Conservation (phyloP, 257 asterid species). For the Primulina huaijiensis region DNA sequence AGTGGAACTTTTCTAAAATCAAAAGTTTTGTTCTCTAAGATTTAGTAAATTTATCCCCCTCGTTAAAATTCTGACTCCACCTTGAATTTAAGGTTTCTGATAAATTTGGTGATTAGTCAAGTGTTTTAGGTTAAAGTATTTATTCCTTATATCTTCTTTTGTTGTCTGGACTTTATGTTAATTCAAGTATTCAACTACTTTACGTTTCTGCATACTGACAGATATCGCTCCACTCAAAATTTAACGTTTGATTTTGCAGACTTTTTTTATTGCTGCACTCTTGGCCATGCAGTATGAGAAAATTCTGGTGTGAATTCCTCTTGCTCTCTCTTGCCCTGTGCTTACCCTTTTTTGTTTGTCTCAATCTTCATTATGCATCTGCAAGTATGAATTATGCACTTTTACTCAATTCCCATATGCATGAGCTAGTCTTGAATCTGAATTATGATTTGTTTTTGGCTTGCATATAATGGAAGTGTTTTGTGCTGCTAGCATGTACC, state of each 20-base stretch:
- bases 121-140: too few relatives aligned
- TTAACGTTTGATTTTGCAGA: conserved; percentile 44
- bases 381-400: conserved; percentile 8
- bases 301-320: conserved; percentile 51
- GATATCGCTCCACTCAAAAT: not conserved
- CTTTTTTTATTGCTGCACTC: conserved; percentile 78
- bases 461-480: conserved; percentile 2
- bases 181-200: not conserved
- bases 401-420: not conserved
- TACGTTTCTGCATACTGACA: not conserved
- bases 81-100: not conserved
- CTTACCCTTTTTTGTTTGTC: not conserved
- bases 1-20: too few relatives aligned
- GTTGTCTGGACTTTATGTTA: not conserved
- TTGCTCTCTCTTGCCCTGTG: not conserved
- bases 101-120: not conserved
- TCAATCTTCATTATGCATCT: not conserved
- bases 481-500: not conserved
- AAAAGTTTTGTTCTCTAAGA: not conserved
- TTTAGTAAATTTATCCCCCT: not conserved
- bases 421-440: not conserved
- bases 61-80: not conserved
- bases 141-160: not conserved
- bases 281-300: conserved; percentile 75
- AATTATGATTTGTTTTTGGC: not conserved